phyloP scores from a whole-genome alignment of 139 green algal genomes.

The Chlorella sp. region DNA sequence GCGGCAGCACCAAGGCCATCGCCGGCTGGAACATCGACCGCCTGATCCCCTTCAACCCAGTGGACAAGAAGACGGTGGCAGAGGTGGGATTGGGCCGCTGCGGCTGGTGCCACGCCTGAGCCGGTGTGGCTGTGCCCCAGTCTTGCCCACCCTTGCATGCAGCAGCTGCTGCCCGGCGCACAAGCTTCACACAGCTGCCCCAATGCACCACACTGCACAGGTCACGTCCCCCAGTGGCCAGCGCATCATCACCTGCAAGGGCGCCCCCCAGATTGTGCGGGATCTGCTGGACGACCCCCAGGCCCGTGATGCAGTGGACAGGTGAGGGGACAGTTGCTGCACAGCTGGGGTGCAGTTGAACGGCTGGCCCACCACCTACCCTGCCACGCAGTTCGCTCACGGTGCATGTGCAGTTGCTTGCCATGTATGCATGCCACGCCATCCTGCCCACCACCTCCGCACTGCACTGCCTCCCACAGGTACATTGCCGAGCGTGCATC shows the following conservation, averaged over 20 bases:
- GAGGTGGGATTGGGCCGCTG: background rate
- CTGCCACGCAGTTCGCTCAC: too few species aligned
- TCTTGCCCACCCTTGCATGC: too few species aligned
- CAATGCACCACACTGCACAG: too few species aligned
- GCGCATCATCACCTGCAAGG: constrained; percentile 38
- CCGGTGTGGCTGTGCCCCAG: too few species aligned
- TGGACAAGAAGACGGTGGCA: constrained; percentile 55
- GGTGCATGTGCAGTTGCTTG: background rate
- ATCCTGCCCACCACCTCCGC: background rate
- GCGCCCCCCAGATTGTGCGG: constrained; percentile 49
- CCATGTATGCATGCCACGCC: too few species aligned
- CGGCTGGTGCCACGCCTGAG: too few species aligned
- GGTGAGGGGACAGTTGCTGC: too few species aligned
- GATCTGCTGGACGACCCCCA: constrained; percentile 30
- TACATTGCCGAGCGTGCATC: constrained; percentile 48
- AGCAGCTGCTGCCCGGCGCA: background rate
- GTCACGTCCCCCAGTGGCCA: constrained; percentile 9
- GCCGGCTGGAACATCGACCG: constrained; percentile 27
- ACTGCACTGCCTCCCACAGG: background rate
- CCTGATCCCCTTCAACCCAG: constrained; percentile 57
- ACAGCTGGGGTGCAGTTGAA: too few species aligned
- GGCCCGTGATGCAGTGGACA: constrained; percentile 19
- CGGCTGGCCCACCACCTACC: too few species aligned
- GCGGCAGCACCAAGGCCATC: constrained; percentile 17
- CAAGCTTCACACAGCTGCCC: too few species aligned